Conservation (phyloP, 2,329 filamentous ascomycete genomes). For the Xylaria sp. region DNA sequence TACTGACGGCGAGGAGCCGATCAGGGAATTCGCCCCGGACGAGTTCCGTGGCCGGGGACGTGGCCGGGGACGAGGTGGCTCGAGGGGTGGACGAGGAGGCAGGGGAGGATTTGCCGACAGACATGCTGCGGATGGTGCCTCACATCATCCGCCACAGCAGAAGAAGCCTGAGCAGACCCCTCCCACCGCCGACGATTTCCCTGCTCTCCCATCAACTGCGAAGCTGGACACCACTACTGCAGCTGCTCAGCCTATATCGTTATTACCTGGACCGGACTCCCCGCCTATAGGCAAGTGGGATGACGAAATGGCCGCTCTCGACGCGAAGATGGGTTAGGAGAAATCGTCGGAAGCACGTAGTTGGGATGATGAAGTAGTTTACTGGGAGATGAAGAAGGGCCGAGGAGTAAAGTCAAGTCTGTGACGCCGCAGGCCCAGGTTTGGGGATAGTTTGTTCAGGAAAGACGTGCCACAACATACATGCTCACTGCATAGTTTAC, state of each 20-base stretch:
- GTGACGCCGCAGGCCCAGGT: neutral
- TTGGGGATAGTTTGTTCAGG: neutral
- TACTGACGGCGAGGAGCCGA: slow-evolving; percentile 53
- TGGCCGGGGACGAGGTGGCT: slow-evolving; percentile 48
- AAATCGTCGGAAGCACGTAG: neutral
- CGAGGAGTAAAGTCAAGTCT: neutral
- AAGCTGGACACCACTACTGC: slow-evolving; percentile 46
- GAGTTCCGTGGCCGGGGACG: slow-evolving; percentile 50
- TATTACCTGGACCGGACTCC: slow-evolving; percentile 50
- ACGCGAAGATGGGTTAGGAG: slow-evolving; percentile 47
- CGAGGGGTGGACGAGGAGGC: slow-evolving; percentile 46
- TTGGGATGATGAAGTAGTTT: slow-evolving; percentile 7
- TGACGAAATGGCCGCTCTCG: slow-evolving; percentile 66
- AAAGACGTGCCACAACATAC: neutral
- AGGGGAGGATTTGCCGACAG: slow-evolving; percentile 47
- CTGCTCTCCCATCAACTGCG: slow-evolving; percentile 49
- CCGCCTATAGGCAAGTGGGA: slow-evolving; percentile 62
- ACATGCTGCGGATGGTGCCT: slow-evolving; percentile 33
- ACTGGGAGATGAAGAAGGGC: neutral
- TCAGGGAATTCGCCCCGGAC: slow-evolving; percentile 51
- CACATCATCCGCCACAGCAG: slow-evolving; percentile 28
- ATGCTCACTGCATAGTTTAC: neutral
- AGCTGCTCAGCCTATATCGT: slow-evolving; percentile 35
- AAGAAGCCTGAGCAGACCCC: slow-evolving; percentile 45
- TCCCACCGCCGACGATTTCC: slow-evolving; percentile 54